Percentiles rank a stretch among this genome's conserved stretches.
Evolutionary conservation across 2,329 filamentous ascomycete species (phyloP).

Genomic region (Nemania serpens): DNA sequence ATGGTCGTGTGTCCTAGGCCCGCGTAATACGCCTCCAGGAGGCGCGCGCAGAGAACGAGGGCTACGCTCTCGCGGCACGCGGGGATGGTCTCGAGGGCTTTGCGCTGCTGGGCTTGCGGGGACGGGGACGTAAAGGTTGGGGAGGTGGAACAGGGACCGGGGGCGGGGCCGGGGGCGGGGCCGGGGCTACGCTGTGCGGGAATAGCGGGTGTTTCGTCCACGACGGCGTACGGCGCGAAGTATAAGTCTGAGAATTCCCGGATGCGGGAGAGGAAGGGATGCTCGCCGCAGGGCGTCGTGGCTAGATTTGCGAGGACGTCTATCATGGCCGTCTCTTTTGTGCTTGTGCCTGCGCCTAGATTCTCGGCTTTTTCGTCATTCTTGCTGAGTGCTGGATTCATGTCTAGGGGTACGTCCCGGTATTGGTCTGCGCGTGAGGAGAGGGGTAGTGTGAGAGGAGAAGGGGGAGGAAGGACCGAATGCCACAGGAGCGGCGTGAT

Average conservation of each 20-base stretch:
- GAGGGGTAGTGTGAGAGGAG: too few relatives aligned
- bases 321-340: slow-evolving; percentile 1
- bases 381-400: background rate
- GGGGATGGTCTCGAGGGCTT: background rate
- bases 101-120: slow-evolving; percentile 6
- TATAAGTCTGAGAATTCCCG: slow-evolving; percentile 22
- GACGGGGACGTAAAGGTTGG: too few relatives aligned
- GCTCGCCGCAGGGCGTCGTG: slow-evolving; percentile 3
- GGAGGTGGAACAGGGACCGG: too few relatives aligned
- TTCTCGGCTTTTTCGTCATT: background rate
- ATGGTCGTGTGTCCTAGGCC: background rate
- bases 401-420: background rate
- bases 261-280: slow-evolving; percentile 15
- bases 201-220: background rate
- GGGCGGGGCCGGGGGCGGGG: too few relatives aligned
- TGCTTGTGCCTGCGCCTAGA: too few relatives aligned
- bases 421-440: background rate
- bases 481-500: slow-evolving; percentile 12
- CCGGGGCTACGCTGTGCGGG: too few relatives aligned
- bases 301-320: slow-evolving; percentile 11
- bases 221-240: slow-evolving; percentile 13
- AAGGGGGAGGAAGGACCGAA: background rate
- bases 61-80: slow-evolving; percentile 16
- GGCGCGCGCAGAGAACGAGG: slow-evolving; percentile 22
- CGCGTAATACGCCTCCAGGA: slow-evolving; percentile 18